Percentiles rank a stretch among this genome's conserved stretches.
Evolutionary conservation across 495 filamentous ascomycete species (phyloP).

Genomic region (Trichoderma asperelloides): DNA sequence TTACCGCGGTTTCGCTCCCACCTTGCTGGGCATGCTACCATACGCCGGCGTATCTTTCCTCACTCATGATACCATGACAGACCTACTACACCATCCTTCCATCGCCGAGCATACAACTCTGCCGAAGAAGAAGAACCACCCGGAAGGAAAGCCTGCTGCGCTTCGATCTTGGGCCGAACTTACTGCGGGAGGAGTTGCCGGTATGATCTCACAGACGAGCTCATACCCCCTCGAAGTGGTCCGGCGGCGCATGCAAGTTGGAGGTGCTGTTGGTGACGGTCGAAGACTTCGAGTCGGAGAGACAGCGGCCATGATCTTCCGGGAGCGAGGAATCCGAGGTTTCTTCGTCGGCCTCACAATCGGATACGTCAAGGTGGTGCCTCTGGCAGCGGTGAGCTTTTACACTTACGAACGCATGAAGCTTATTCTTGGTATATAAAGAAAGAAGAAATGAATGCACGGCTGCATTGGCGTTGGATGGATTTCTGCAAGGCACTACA

Average conservation of each 20-base stretch:
- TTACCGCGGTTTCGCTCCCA: slow-evolving; percentile 87
- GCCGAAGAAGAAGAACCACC: slow-evolving; percentile 32
- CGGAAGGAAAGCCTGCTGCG: slow-evolving; percentile 51
- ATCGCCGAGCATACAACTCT: slow-evolving; percentile 61
- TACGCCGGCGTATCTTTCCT: slow-evolving; percentile 98
- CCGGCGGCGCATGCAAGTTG: slow-evolving; percentile 88
- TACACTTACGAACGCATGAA: slow-evolving; percentile 76
- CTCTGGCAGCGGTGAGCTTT: slow-evolving; percentile 76
- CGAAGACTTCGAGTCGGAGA: slow-evolving; percentile 68
- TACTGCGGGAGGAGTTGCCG: slow-evolving; percentile 72
- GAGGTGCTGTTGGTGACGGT: slow-evolving; percentile 86
- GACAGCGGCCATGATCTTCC: slow-evolving; percentile 62
- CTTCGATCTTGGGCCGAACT: slow-evolving; percentile 75
- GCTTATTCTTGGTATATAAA: slow-evolving; percentile 60
- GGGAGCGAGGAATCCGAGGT: slow-evolving; percentile 66
- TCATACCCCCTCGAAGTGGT: slow-evolving; percentile 93
- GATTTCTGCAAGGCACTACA: slow-evolving; percentile 5
- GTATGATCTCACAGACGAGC: slow-evolving; percentile 78
- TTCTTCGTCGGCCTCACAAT: slow-evolving; percentile 93
- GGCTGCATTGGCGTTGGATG: slow-evolving; percentile 13
- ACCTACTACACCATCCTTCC: slow-evolving; percentile 60
- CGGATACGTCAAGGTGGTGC: slow-evolving; percentile 89
- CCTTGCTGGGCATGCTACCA: slow-evolving; percentile 85
- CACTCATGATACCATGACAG: slow-evolving; percentile 80
- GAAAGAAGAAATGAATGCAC: neutral